Evolutionary conservation across 129 eudicot species (phyloP), one percentile per base, ranked within the genome.

Genomic region (Chrysanthemum seticuspe): DNA sequence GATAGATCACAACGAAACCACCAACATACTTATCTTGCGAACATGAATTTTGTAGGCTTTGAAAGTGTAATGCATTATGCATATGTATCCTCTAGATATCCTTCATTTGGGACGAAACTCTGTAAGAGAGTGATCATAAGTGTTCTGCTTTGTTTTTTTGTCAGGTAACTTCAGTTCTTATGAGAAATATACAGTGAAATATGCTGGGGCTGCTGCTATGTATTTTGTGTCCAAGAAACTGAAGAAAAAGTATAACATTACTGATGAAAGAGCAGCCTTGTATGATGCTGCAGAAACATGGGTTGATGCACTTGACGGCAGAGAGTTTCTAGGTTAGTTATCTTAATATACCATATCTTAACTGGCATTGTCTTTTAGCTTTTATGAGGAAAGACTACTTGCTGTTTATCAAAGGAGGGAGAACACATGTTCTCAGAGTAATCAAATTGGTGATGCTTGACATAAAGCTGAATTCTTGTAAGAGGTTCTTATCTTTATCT

Each of bases 121-220:
- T 23, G 23, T 68, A 13, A 51, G 48, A 13, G 31, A 34, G 44
- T 34, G 75, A 56, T 70, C 54, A 40, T 40, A 6, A 40, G 47
- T 40, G 47, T 8, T 40, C 10, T 40, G 10, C 47, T 40, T 7
- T 40, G 47, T 10, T 40, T 40, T 40, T 40, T 40, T 40, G 47
- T 7, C 65, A 84, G 88, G 85, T 61, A 84, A 84, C 71, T 84
- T 78, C 74, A 71, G 81, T 70, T 61, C 31, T 58, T 45, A 69
- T 12, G 85, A 84, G 45, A 84, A 78, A 49, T 81, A 74, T 25
- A 74, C 83, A 45, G 85, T 65, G 21, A 84, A 81, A 68, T 84
- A 84, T 60, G 88, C 79, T 4, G 88, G 85, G 62, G 85, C 88
- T 65, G 88, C 88, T 13, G 85, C 85, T 54, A 84, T 84, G 83